Conservation (phyloP, 2,329 filamentous ascomycete species). For the Canariomyces notabilis region DNA sequence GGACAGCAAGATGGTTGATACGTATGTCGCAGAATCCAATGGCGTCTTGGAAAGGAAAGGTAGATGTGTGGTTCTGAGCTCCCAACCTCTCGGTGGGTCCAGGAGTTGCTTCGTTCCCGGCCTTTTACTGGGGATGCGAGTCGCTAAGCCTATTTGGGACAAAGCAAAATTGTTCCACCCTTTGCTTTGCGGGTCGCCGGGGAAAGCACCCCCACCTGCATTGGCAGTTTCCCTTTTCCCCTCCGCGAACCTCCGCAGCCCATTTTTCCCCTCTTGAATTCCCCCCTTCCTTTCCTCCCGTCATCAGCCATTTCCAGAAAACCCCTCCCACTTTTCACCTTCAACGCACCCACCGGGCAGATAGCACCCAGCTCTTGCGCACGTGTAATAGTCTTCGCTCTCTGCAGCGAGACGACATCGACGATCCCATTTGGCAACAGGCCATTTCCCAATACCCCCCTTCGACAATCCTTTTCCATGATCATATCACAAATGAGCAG, state of each 20-base stretch:
- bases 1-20: not conserved
- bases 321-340: conserved; percentile 28
- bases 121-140: conserved; percentile 15
- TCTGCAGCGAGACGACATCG: conserved; percentile 27
- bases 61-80: conserved; percentile 13
- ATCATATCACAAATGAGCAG: conserved; percentile 53
- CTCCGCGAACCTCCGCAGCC: conserved; percentile 21
- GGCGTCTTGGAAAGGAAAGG: conserved; percentile 4
- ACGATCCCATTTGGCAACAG: conserved; percentile 27
- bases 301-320: conserved; percentile 21
- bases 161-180: conserved; percentile 24
- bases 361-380: conserved; percentile 6
- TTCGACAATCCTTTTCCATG: conserved; percentile 46
- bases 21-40: conserved; percentile 6
- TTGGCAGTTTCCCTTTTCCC: conserved; percentile 17
- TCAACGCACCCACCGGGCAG: conserved; percentile 24
- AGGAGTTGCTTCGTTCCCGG: conserved; percentile 17
- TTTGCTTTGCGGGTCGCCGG: conserved; percentile 15
- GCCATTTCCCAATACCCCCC: conserved; percentile 32
- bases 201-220: conserved; percentile 21
- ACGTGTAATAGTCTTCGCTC: conserved; percentile 25
- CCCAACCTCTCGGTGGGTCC: conserved; percentile 21
- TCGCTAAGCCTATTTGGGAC: conserved; percentile 19
- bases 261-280: conserved; percentile 25
- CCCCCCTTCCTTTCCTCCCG: conserved; percentile 20